These are phyloP conservation scores for Starmerella geochares DNA, from an alignment of 805 yeast species.

Conservation along the genomic window DNA sequence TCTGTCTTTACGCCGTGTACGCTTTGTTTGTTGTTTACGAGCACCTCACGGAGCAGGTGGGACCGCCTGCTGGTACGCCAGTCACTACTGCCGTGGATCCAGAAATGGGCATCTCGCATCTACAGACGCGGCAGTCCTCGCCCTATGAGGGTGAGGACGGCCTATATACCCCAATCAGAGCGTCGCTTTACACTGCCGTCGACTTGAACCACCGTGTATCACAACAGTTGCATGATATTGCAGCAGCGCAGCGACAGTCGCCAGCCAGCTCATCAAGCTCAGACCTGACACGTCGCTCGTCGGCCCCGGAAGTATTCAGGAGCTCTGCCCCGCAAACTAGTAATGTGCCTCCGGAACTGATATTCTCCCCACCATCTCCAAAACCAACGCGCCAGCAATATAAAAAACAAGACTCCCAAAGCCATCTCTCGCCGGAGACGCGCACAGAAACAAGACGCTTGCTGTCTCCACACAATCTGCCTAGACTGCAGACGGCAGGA, in stretches of 20 bases:
- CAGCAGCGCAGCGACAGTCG: not conserved
- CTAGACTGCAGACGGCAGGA: not conserved
- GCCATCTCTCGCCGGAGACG: not conserved
- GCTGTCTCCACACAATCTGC: slow-evolving; percentile 3
- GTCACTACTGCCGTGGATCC: not conserved
- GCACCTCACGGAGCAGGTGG: slow-evolving; percentile 28
- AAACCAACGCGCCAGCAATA: not conserved
- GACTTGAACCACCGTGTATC: slow-evolving; percentile 16
- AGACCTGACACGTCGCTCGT: not conserved
- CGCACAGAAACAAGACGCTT: not conserved
- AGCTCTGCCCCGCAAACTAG: not conserved
- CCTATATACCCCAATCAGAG: slow-evolving; percentile 12
- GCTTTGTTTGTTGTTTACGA: slow-evolving; percentile 41
- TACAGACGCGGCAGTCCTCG: not conserved
- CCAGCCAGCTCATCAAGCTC: not conserved
- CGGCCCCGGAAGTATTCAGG: not conserved
- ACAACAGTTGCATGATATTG: slow-evolving; percentile 9
- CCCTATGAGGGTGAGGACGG: not conserved
- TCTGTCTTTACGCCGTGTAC: slow-evolving; percentile 47
- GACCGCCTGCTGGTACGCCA: not conserved
- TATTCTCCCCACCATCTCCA: slow-evolving; percentile 2
- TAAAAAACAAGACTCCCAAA: not conserved
- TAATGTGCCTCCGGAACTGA: not conserved
- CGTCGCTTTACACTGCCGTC: slow-evolving; percentile 15
- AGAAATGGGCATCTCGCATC: not conserved